Evolutionary conservation across 2,329 filamentous ascomycete genomes (phyloP), one percentile per base, ranked within the genome.

Genomic region (Tolypocladium paradoxum): DNA sequence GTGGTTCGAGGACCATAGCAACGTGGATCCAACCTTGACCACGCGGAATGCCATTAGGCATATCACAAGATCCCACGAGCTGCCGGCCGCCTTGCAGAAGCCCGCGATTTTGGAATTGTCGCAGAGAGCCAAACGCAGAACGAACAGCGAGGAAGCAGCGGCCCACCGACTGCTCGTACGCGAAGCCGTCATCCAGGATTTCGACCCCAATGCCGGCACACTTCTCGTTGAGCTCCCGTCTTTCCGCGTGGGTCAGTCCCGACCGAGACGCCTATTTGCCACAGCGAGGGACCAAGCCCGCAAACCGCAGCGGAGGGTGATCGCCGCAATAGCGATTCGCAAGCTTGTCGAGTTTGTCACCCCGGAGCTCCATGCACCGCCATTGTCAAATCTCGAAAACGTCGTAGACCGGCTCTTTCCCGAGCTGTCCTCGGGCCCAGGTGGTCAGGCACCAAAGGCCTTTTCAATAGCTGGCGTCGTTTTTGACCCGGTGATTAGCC

Each of bases 1-100:
- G 0, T 97, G 89, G 87, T 88, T 90, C 57, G 88, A 93, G 65
- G 93, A 99, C 65, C 72, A 75, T 43, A 96, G 91, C 2, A 99
- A 99, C 63, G 68, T 75, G 18, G 87, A 96, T 61, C 77, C 75
- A 9, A 90, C 84, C 0, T 70, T 95, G 54, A 96, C 93, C 0
- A 70, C 77, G 46, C 81, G 93, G 37, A 99, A 99, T 62, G 84
- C 92, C 0, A 75, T 96, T 37, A 82, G 92, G 34, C 73, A 86
- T 65, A 66, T 95, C 45, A 75, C 81, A 22, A 70, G 74, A 29
- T 69, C 77, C 5, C 70, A 84, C 54, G 63, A 67, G 3, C 71
- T 97, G 4, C 92, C 93, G 0, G 66, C 66, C 11, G 89, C 90
- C 0, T 70, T 97, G 2, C 81, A 81, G 56, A 82, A 83, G 52